phyloP scores from a whole-genome alignment of 805 yeast species.

The Torulaspora maleeae region DNA sequence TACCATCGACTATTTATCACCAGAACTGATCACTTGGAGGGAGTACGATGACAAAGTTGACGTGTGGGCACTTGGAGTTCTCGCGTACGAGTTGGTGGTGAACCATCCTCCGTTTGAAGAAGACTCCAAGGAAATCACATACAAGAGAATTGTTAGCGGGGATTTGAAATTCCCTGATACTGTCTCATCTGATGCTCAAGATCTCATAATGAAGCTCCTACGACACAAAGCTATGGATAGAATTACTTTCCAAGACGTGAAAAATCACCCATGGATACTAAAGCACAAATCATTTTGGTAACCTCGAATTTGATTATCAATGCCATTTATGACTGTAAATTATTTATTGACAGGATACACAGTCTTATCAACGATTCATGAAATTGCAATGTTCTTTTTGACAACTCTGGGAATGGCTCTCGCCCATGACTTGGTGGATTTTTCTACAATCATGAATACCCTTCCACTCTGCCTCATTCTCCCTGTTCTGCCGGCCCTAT shows the following conservation, averaged over 20 bases:
- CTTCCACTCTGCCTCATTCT: conserved; percentile 87
- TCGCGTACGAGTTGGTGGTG: conserved; percentile 78
- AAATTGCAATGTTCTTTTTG: conserved; percentile 42
- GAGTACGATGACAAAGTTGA: conserved; percentile 79
- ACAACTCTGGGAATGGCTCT: conserved; percentile 72
- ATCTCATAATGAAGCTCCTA: conserved; percentile 60
- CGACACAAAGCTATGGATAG: conserved; percentile 67
- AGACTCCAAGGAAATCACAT: conserved; percentile 68
- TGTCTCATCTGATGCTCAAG: conserved; percentile 70
- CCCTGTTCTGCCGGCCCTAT: conserved; percentile 92
- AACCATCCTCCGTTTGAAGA: conserved; percentile 95
- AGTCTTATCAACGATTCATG: conserved; percentile 17
- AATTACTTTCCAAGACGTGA: conserved; percentile 54
- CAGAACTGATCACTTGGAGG: conserved; percentile 85
- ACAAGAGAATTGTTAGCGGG: conserved; percentile 70
- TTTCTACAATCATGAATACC: conserved; percentile 72
- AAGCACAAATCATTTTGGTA: conserved; percentile 62
- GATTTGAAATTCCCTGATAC: conserved; percentile 69
- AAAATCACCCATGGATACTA: conserved; percentile 78
- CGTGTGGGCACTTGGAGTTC: conserved; percentile 87
- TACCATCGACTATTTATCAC: conserved; percentile 89
- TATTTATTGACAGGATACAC: conserved; percentile 5
- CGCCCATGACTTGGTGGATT: conserved; percentile 69
- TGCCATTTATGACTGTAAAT: neutral
- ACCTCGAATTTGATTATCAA: neutral